phyloP scores from a whole-genome alignment of 192 early-diverging fungal species.

The Globomyces pollinis-pini region DNA sequence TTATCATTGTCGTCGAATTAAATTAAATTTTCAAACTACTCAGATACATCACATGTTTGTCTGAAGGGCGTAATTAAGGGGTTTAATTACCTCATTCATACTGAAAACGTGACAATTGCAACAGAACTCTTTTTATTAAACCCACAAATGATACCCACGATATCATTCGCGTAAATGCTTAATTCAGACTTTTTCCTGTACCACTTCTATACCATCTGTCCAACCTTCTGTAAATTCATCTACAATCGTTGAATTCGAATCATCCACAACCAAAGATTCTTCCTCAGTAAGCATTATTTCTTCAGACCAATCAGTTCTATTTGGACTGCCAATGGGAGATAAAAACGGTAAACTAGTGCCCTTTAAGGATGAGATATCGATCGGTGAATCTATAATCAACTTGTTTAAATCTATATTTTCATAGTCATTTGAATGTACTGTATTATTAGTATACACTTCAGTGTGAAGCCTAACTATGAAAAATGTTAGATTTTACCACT shows the following conservation, averaged over 20 bases:
- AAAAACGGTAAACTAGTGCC: no score
- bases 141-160: no score
- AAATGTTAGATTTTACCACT: slow-evolving; percentile 41
- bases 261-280: background rate
- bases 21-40: no score
- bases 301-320: background rate
- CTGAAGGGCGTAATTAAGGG: no score
- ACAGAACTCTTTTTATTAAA: no score
- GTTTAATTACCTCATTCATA: no score
- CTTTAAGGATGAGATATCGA: background rate
- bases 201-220: slow-evolving; percentile 12
- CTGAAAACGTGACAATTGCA: no score
- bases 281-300: background rate
- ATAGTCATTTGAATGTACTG: background rate
- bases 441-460: slow-evolving; percentile 3
- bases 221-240: slow-evolving; percentile 11
- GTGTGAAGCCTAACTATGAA: background rate
- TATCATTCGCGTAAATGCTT: no score
- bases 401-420: background rate
- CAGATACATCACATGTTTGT: no score
- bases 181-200: no score
- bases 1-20: no score
- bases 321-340: background rate
- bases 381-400: background rate
- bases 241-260: background rate